Percentiles rank a stretch among this genome's conserved stretches.
Conservation (phyloP, 352 stramenopile genomes). For the Phytophthora colocasiae region DNA sequence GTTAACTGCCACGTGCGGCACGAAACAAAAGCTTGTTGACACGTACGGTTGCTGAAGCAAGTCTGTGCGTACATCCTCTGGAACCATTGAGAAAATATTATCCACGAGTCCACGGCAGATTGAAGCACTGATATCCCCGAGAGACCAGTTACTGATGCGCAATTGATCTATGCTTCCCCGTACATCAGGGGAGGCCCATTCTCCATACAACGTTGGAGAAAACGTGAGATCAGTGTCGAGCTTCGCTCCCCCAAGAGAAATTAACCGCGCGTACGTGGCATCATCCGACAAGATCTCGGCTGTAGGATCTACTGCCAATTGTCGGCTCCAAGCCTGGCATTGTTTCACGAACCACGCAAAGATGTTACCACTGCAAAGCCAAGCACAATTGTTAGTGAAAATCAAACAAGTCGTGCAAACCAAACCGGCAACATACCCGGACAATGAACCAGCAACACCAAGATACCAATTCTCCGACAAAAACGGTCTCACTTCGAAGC, state of each 20-base stretch:
- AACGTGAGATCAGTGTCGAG: conserved; percentile 59
- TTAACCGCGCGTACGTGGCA: conserved; percentile 54
- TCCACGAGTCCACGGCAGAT: conserved; percentile 62
- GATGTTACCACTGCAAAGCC: conserved; percentile 56
- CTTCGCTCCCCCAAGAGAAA: conserved; percentile 50
- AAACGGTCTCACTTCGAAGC: conserved; percentile 76
- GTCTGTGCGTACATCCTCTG: conserved; percentile 36
- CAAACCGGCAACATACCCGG: conserved; percentile 43
- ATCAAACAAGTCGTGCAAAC: not conserved
- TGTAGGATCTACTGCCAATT: conserved; percentile 38
- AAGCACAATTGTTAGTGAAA: not conserved
- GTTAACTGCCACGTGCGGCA: conserved; percentile 1
- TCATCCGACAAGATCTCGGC: conserved; percentile 28
- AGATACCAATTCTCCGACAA: conserved; percentile 53
- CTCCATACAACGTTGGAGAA: conserved; percentile 59
- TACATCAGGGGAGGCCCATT: conserved; percentile 45
- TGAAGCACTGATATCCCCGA: conserved; percentile 73
- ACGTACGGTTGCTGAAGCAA: conserved; percentile 51
- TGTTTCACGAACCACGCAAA: conserved; percentile 68
- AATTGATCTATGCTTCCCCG: conserved; percentile 55
- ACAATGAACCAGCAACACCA: conserved; percentile 67
- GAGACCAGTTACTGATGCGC: conserved; percentile 54
- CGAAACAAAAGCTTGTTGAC: not conserved
- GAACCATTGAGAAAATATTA: conserved; percentile 72
- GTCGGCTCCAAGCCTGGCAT: conserved; percentile 56